phyloP scores from a whole-genome alignment of 2,329 filamentous ascomycete species.

The Colletotrichum sp. region DNA sequence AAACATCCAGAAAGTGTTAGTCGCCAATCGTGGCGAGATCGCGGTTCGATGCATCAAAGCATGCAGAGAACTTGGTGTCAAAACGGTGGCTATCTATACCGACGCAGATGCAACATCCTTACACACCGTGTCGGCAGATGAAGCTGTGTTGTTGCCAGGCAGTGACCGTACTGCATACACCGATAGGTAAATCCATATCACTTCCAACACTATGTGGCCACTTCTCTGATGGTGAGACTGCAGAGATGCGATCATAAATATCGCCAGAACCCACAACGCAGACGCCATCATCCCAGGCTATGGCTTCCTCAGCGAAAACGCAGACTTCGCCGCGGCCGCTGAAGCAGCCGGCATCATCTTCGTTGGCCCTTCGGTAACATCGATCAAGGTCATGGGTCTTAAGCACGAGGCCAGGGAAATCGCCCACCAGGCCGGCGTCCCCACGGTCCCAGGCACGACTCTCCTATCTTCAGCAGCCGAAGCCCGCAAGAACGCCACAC shows the following conservation, averaged over 20 bases:
- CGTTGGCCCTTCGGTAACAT: constrained; percentile 58
- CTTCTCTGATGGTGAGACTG: not conserved
- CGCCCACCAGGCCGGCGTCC: constrained; percentile 39
- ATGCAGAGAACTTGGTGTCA: constrained; percentile 51
- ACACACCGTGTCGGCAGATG: not conserved
- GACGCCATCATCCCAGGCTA: constrained; percentile 69
- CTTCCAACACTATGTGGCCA: not conserved
- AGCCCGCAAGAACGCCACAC: constrained; percentile 51
- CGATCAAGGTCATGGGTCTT: constrained; percentile 61
- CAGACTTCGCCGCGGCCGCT: constrained; percentile 60
- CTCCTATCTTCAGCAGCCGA: constrained; percentile 40
- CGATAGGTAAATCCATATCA: not conserved
- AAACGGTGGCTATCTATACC: constrained; percentile 59
- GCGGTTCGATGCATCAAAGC: constrained; percentile 53
- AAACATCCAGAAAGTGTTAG: constrained; percentile 40
- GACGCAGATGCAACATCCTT: not conserved
- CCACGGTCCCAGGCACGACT: constrained; percentile 40
- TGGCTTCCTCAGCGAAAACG: constrained; percentile 68
- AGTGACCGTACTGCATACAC: not conserved
- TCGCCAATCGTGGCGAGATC: constrained; percentile 67
- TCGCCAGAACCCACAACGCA: constrained; percentile 26
- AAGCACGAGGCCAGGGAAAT: constrained; percentile 55
- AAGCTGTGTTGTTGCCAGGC: not conserved
- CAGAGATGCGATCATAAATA: not conserved
- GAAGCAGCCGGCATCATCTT: constrained; percentile 58